Percentiles rank a stretch among this genome's conserved stretches.
Conservation (phyloP, 352 stramenopile genomes). For the Globisporangium sylvaticum region DNA sequence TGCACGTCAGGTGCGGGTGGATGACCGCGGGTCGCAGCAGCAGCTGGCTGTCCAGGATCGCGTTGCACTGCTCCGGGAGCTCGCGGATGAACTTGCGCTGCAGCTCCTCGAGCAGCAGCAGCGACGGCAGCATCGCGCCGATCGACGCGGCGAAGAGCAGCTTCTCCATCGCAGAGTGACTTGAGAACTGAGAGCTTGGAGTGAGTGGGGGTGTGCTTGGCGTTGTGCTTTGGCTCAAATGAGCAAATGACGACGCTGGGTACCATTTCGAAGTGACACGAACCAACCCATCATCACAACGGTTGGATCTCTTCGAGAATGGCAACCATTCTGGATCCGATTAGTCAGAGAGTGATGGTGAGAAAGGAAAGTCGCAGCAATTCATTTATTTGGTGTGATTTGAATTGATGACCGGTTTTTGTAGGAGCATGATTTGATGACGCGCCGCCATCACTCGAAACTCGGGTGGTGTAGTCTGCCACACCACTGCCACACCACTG, state of each 20-base stretch:
- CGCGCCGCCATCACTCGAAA: not conserved
- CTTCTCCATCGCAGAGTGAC: constrained; percentile 6
- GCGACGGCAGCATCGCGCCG: constrained; percentile 31
- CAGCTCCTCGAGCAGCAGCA: constrained; percentile 32
- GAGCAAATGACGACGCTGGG: not conserved
- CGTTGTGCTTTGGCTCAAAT: not conserved
- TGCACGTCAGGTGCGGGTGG: constrained; percentile 35
- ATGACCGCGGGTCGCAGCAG: constrained; percentile 27
- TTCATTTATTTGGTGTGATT: too few relatives aligned
- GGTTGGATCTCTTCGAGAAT: too few relatives aligned
- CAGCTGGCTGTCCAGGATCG: constrained; percentile 31
- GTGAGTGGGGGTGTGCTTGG: not conserved
- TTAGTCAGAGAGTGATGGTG: too few relatives aligned
- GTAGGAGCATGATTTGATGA: too few relatives aligned
- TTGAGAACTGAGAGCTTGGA: too few relatives aligned
- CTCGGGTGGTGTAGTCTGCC: not conserved
- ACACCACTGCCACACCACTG: not conserved
- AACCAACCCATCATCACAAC: too few relatives aligned
- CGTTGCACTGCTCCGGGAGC: constrained; percentile 32
- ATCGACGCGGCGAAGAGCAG: constrained; percentile 23
- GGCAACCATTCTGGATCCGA: too few relatives aligned
- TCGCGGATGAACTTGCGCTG: constrained; percentile 27
- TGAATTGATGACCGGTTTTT: too few relatives aligned
- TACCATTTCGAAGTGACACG: too few relatives aligned
- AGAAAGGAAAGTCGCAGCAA: too few relatives aligned